These are phyloP conservation scores for Globisporangium yorkense DNA, from an alignment of 352 stramenopile genomes.

Conservation along the genomic window DNA sequence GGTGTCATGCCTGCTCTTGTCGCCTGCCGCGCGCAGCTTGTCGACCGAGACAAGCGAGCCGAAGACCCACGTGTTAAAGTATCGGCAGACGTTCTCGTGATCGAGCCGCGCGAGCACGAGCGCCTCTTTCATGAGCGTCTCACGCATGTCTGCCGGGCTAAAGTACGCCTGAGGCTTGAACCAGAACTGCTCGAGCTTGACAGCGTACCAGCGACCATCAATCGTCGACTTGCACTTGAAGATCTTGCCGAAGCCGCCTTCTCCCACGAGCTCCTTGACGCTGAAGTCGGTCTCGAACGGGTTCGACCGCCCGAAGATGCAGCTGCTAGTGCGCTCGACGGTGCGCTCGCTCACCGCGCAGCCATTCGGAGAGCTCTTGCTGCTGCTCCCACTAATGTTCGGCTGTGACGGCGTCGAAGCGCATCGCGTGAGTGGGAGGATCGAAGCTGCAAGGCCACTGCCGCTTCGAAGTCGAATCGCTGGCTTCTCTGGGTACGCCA, in stretches of 20 bases:
- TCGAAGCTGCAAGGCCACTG: conserved; percentile 9
- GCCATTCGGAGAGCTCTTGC: background rate
- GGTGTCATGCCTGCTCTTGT: background rate
- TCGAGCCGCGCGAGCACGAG: conserved; percentile 88
- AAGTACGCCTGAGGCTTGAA: conserved; percentile 82
- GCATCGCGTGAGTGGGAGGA: conserved; percentile 48
- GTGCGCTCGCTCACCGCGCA: conserved; percentile 13
- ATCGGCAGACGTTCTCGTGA: conserved; percentile 94
- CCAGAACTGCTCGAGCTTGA: conserved; percentile 81
- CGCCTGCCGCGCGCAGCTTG: conserved; percentile 16
- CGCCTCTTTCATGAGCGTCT: conserved; percentile 92
- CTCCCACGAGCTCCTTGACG: conserved; percentile 56
- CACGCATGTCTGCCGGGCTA: conserved; percentile 72
- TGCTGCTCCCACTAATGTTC: conserved; percentile 10
- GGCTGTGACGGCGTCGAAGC: conserved; percentile 44
- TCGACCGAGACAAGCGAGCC: conserved; percentile 61
- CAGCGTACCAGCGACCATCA: conserved; percentile 66
- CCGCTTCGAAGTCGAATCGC: background rate
- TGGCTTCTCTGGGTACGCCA: background rate
- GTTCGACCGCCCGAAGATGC: conserved; percentile 57
- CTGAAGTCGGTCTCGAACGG: conserved; percentile 79
- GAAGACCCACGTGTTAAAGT: conserved; percentile 84
- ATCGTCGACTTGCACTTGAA: conserved; percentile 72
- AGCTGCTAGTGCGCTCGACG: conserved; percentile 23
- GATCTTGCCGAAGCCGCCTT: conserved; percentile 75